phyloP scores from a whole-genome alignment of 495 filamentous ascomycete species.

The Xylaria palmicola region DNA sequence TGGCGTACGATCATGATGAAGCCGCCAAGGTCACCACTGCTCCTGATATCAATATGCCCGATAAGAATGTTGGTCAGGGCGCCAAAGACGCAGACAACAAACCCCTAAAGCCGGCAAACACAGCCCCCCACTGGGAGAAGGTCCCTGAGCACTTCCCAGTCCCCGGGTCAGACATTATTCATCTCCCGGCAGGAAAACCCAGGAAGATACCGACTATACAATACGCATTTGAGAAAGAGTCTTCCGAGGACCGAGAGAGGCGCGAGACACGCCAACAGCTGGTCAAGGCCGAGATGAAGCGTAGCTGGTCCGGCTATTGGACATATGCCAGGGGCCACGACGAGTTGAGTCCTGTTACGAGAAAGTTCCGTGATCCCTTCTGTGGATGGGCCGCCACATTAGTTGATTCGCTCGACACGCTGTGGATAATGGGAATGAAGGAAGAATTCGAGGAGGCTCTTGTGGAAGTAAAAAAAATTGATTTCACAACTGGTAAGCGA shows the following conservation, averaged over 20 bases:
- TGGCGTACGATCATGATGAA: slow-evolving; percentile 44
- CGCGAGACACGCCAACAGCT: slow-evolving; percentile 62
- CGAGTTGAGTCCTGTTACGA: slow-evolving; percentile 72
- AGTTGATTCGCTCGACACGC: slow-evolving; percentile 87
- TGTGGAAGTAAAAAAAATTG: slow-evolving; percentile 71
- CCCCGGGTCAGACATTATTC: slow-evolving; percentile 64
- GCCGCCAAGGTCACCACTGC: slow-evolving; percentile 28
- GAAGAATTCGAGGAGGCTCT: slow-evolving; percentile 88
- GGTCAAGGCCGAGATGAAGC: slow-evolving; percentile 75
- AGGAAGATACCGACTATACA: slow-evolving; percentile 76
- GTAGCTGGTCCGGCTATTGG: slow-evolving; percentile 83
- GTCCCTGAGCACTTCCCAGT: slow-evolving; percentile 73
- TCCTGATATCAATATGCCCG: slow-evolving; percentile 37
- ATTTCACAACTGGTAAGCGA: slow-evolving; percentile 75
- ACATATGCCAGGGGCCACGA: slow-evolving; percentile 80
- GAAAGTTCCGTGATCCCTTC: slow-evolving; percentile 69
- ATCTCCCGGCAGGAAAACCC: slow-evolving; percentile 68
- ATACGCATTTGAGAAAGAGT: slow-evolving; percentile 63
- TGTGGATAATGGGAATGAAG: slow-evolving; percentile 94
- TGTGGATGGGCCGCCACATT: slow-evolving; percentile 94
- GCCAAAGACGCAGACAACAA: slow-evolving; percentile 18
- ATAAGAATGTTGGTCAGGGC: slow-evolving; percentile 31
- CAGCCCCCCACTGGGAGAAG: slow-evolving; percentile 65
- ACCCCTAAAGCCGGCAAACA: slow-evolving; percentile 23
- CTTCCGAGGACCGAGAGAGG: slow-evolving; percentile 55